Conservation (phyloP, 2,329 filamentous ascomycete genomes). For the Fusarium sp. region DNA sequence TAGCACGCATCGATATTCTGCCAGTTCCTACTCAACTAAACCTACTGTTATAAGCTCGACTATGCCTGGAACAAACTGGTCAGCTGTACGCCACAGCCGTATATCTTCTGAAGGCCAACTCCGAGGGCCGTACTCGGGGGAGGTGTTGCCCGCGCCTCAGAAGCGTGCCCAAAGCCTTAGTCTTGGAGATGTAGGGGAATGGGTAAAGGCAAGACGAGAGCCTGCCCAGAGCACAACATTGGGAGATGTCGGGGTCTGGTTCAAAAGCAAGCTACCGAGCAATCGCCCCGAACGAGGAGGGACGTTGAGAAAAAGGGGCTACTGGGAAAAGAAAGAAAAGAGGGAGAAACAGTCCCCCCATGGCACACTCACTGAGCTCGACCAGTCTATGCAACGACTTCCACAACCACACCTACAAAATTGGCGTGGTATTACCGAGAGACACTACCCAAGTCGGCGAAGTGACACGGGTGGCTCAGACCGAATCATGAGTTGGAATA, state of each 20-base stretch:
- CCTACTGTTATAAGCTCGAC: neutral
- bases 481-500: constrained; percentile 55
- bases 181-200: constrained; percentile 50
- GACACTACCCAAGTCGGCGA: constrained; percentile 29
- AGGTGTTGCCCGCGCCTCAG: neutral
- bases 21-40: neutral
- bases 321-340: constrained; percentile 47
- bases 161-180: constrained; percentile 16
- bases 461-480: constrained; percentile 50
- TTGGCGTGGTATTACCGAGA: constrained; percentile 28
- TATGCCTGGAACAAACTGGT: constrained; percentile 26
- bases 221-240: constrained; percentile 27
- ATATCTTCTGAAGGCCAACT: neutral
- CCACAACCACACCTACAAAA: neutral
- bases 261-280: constrained; percentile 65
- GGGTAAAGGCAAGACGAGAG: constrained; percentile 56
- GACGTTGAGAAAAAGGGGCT: constrained; percentile 57
- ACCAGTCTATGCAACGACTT: neutral
- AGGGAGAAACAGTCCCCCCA: neutral
- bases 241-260: constrained; percentile 55
- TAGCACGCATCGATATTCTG: neutral
- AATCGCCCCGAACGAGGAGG: constrained; percentile 67
- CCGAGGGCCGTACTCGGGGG: neutral
- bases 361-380: neutral
- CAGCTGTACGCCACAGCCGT: constrained; percentile 16